phyloP scores from a whole-genome alignment of 352 stramenopile species.

The Peronospora destructor region DNA sequence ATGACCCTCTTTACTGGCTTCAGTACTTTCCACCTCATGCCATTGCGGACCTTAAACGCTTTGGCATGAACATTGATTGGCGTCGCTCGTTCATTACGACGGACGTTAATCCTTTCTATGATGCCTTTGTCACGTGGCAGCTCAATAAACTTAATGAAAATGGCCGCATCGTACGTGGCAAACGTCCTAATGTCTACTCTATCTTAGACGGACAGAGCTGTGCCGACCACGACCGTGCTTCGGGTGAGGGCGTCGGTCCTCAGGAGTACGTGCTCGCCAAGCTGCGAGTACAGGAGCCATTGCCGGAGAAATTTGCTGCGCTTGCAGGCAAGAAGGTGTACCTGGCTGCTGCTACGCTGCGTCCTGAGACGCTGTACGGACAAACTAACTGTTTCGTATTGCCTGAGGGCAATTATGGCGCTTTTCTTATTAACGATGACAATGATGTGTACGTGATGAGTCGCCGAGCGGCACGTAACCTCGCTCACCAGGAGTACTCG shows the following conservation, averaged over 20 bases:
- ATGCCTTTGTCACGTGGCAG: conserved; percentile 99
- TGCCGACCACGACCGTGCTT: conserved; percentile 97
- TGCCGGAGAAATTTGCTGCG: conserved; percentile 65
- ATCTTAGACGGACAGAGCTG: conserved; percentile 98
- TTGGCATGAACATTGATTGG: conserved; percentile 97
- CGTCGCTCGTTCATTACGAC: conserved; percentile 99
- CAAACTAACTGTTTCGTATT: conserved; percentile 99
- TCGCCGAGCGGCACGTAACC: conserved; percentile 88
- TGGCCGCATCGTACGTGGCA: conserved; percentile 87
- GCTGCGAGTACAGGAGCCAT: conserved; percentile 85
- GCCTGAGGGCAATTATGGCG: conserved; percentile 97
- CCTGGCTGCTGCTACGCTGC: conserved; percentile 96
- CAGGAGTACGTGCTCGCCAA: conserved; percentile 99
- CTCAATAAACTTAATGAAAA: conserved; percentile 95
- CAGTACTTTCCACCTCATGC: conserved; percentile 98
- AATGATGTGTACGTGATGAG: conserved; percentile 95
- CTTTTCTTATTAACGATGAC: conserved; percentile 92
- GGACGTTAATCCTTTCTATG: conserved; percentile 98
- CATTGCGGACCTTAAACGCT: conserved; percentile 93
- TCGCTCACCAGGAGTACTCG: conserved; percentile 93
- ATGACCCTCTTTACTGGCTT: conserved; percentile 97
- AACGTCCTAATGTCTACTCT: conserved; percentile 98
- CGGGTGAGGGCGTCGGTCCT: conserved; percentile 96
- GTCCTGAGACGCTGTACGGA: conserved; percentile 99
- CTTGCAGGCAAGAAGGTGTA: conserved; percentile 91